Base-by-base conservation (phyloP, 345 rosid genomes). In the Aegle marmelos region DNA sequence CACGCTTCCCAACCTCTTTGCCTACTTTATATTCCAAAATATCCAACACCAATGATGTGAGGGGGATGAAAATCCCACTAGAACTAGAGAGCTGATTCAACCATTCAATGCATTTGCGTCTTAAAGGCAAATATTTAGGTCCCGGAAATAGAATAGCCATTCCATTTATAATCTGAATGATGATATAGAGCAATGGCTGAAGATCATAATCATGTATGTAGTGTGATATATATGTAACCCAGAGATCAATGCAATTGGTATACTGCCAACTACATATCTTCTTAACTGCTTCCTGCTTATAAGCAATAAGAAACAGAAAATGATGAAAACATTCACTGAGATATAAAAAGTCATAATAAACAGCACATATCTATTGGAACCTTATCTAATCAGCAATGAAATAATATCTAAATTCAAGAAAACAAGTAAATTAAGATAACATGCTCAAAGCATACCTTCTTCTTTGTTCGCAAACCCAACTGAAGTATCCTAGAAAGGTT, bases 81-180 rank as follows among this genome's bases (percentile, higher is more conserved):
- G 91, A 77, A 53, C 79, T 77, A 48, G 99, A 96, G 72, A 96
- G 93, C 41, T 80, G 82, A 85, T 92, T 92, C 81, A 94, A 82
- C 97, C 98, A 94, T 54, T 90, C 95, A 76, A 94, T 81, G 80
- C 95, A 94, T 85, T 90, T 94, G 76, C 88, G 83, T 85, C 95
- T 88, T 77, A 96, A 83, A 68, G 94, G 97, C 81, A 96, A 82
- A 86, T 94, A 91, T 84, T 95, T 88, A 75, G 98, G 98, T 80
- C 98, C 98, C 56, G 90, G 91, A 83, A 96, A 91, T 48, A 96
- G 89, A 56, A 59, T 27, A 60, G 91, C 91, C 68, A 96, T 85
- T 79, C 98, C 98, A 79, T 89, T 92, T 86, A 94, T 86, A 85
- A 96, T 88, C 85, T 94, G 98, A 86, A 87, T 83, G 72, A 83